Conservation (phyloP, 2,329 filamentous ascomycete species). For the Pseudopyricularia cyperi region DNA sequence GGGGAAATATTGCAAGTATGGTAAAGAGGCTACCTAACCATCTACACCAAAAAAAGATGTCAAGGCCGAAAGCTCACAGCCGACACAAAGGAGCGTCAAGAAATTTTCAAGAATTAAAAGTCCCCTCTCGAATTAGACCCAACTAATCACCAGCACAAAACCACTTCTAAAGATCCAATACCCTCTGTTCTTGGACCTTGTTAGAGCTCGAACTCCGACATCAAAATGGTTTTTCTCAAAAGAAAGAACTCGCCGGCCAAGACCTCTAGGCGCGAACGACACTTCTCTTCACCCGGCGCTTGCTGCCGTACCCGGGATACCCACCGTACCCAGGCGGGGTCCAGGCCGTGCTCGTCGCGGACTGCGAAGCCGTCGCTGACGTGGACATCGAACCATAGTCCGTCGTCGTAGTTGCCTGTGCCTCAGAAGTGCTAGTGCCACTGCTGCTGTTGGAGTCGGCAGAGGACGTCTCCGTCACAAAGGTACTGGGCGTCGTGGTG, state of each 20-base stretch:
- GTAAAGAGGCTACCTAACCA: not conserved
- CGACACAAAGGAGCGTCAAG: not conserved
- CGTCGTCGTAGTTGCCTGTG: not conserved
- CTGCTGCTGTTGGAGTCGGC: not conserved
- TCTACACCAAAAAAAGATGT: not conserved
- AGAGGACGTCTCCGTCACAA: not conserved
- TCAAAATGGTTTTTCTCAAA: not conserved
- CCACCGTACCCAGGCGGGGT: not conserved
- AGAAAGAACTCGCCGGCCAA: not conserved
- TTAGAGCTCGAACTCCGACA: not conserved
- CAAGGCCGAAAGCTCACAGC: not conserved
- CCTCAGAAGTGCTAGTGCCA: not conserved
- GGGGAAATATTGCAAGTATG: no score
- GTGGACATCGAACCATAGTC: not conserved
- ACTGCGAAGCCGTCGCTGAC: not conserved
- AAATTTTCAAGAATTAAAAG: not conserved
- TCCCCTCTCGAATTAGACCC: not conserved
- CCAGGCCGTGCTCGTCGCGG: constrained; percentile 1
- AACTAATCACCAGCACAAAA: not conserved
- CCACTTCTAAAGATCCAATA: not conserved
- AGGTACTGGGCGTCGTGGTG: not conserved
- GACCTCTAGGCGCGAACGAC: not conserved
- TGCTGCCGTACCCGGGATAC: not conserved
- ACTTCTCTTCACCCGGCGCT: not conserved
- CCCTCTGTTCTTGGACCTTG: not conserved